Evolutionary conservation across 2,329 filamentous ascomycete species (phyloP), one percentile per base, ranked within the genome.

Genomic region (Monosporascus ibericus): DNA sequence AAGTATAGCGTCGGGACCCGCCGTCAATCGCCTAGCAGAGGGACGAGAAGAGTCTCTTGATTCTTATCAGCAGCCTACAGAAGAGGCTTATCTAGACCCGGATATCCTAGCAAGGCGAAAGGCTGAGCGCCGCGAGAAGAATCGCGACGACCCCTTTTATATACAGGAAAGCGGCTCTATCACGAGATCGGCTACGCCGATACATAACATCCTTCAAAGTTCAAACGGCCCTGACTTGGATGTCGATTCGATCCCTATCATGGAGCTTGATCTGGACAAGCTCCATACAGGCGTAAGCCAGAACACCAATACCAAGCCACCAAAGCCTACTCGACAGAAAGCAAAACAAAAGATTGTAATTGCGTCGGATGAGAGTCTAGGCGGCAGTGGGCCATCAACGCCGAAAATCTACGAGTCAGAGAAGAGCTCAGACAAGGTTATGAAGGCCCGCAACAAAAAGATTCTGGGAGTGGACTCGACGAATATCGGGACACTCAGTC

Each of bases 141-240:
- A 96, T 68, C 88, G 82, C 60, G 92, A 97, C 65, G 94, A 99
- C 63, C 94, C 94, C 1, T 99, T 96, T 68, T 99, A 99, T 65
- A 97, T 99, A 63, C 74, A 72, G 37, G 77, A 76, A 24, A 70
- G 73, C 7, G 72, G 72, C 38, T 76, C 75, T 25, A 74, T 73
- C 1, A 83, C 82, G 4, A 82, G 83, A 36, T 80, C 80, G 6
- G 86, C 87, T 0, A 92, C 88, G 1, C 89, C 89, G 0, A 85
- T 94, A 48, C 88, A 92, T 63, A 88, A 83, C 58, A 90, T 94
- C 52, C 74, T 88, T 3, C 79, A 83, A 53, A 84, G 78, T 53
- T 84, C 83, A 52, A 92, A 92, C 64, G 86, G 85, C 2, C 84
- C 86, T 2, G 87, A 88, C 44, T 74, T 97, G 8, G 92, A 99